phyloP scores from a whole-genome alignment of 176 grass and related monocot genomes.

The Oryza meyeriana region DNA sequence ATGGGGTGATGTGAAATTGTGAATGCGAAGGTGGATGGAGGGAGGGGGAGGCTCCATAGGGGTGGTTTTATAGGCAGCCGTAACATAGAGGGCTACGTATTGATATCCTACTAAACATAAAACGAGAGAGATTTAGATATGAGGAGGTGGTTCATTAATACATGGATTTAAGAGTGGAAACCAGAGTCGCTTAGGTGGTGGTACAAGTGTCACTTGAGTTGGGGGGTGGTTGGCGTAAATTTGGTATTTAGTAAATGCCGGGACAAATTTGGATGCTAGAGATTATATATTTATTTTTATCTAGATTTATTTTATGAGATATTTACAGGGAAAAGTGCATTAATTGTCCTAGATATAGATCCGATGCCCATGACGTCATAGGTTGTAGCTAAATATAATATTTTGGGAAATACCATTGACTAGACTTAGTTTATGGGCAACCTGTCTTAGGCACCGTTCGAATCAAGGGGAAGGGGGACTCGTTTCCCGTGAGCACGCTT shows the following conservation, averaged over 20 bases:
- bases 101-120: too few species aligned
- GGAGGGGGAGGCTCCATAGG: neutral
- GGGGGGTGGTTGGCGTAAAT: neutral
- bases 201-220: too few species aligned
- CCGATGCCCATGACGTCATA: neutral
- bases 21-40: neutral
- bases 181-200: neutral
- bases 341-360: neutral
- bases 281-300: neutral
- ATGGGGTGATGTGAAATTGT: neutral
- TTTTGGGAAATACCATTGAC: too few species aligned
- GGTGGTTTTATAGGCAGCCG: neutral
- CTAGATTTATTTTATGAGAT: too few species aligned
- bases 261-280: neutral
- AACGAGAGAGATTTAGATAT: too few species aligned
- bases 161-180: neutral
- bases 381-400: neutral
- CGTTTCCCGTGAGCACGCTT: too few species aligned
- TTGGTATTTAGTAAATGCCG: neutral
- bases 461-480: too few species aligned
- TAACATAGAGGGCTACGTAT: rapidly evolving
- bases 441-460: too few species aligned
- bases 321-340: neutral
- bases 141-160: neutral
- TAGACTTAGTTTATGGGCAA: too few species aligned